These are phyloP conservation scores for Fremontodendron californicum DNA, from an alignment of 345 rosid species.

Conservation along the genomic window DNA sequence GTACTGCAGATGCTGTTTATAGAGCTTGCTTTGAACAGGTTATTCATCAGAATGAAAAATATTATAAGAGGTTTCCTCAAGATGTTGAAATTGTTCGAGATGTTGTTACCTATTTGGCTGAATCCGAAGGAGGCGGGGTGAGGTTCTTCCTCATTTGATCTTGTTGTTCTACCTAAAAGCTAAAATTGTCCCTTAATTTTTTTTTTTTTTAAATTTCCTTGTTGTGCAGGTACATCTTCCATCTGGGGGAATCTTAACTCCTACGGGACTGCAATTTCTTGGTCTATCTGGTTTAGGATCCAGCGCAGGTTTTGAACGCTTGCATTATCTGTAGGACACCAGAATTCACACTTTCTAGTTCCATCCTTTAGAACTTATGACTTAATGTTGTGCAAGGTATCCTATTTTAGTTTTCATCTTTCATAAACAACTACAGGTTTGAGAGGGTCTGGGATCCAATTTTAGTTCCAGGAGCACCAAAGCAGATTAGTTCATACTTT, in stretches of 20 bases:
- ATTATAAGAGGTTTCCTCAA: conserved; percentile 84
- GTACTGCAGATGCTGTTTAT: conserved; percentile 71
- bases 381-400: conserved; percentile 1
- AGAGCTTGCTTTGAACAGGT: conserved; percentile 53
- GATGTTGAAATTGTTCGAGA: conserved; percentile 66
- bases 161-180: background rate
- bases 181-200: background rate
- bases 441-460: conserved; percentile 94
- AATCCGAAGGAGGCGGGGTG: conserved; percentile 85
- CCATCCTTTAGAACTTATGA: background rate
- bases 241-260: conserved; percentile 82
- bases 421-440: conserved; percentile 41
- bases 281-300: conserved; percentile 85
- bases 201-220: background rate
- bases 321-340: conserved; percentile 78
- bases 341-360: background rate
- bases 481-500: conserved; percentile 63
- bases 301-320: conserved; percentile 81
- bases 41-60: conserved; percentile 71
- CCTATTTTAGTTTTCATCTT: conserved; percentile 8
- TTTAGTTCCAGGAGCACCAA: conserved; percentile 65
- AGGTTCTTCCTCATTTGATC: conserved; percentile 22
- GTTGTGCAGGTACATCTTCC: conserved; percentile 71
- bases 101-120: conserved; percentile 59
- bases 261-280: conserved; percentile 73